These are phyloP conservation scores for Crithidia mellificae DNA, from an alignment of 208 protist species.

Conservation along the genomic window DNA sequence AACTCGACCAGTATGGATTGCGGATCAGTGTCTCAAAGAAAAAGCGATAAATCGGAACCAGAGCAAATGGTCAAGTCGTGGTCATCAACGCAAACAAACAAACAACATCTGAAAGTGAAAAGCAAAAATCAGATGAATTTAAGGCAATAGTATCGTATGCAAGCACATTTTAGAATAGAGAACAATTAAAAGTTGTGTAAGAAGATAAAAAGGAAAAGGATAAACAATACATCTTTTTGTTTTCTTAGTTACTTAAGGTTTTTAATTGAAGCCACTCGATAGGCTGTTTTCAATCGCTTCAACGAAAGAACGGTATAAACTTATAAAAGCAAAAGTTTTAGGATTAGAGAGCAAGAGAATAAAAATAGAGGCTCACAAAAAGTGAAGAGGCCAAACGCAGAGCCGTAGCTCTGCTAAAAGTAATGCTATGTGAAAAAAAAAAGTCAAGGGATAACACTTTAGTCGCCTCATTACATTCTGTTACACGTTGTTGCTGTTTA, in stretches of 20 bases:
- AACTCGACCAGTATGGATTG: too few relatives aligned
- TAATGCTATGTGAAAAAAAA: conserved; percentile 1
- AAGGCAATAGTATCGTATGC: too few relatives aligned
- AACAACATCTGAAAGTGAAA: background rate
- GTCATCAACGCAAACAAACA: too few relatives aligned
- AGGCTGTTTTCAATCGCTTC: background rate
- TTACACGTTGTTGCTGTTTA: background rate
- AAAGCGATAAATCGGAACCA: too few relatives aligned
- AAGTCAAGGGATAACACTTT: background rate
- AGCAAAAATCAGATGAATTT: too few relatives aligned
- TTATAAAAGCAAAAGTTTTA: background rate
- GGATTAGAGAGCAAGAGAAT: background rate
- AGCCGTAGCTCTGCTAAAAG: background rate
- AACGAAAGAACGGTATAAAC: background rate
- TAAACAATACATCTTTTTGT: background rate
- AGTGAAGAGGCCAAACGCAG: too few relatives aligned
- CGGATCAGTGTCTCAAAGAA: too few relatives aligned
- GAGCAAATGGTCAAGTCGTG: too few relatives aligned
- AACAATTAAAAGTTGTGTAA: background rate
- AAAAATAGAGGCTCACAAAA: background rate
- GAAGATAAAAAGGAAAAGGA: background rate
- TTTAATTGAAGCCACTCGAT: background rate
- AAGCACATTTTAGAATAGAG: too few relatives aligned
- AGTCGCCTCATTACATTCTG: background rate
- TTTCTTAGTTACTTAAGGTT: background rate